These are phyloP conservation scores for Atkinsonella hypoxylon DNA, from an alignment of 2,329 filamentous ascomycete genomes.

Conservation along the genomic window DNA sequence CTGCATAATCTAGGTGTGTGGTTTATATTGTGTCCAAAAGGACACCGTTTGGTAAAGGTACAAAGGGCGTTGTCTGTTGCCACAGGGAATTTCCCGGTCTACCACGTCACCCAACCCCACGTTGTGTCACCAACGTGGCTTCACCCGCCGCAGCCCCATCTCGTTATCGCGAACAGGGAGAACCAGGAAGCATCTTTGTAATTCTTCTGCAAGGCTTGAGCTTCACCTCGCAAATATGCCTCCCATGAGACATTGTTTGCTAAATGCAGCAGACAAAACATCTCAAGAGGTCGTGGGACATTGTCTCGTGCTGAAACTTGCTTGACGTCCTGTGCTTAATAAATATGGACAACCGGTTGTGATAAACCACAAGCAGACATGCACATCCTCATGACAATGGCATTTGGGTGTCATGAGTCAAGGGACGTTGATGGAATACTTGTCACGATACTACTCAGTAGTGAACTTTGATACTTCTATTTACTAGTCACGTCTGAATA, in stretches of 20 bases:
- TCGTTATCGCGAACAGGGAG: background rate
- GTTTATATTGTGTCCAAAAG: no score
- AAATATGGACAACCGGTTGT: background rate
- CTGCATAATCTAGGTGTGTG: no score
- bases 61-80: background rate
- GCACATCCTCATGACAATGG: no score
- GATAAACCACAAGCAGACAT: no score
- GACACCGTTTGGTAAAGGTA: no score
- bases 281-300: background rate
- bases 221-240: background rate
- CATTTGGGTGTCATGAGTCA: no score
- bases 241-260: background rate
- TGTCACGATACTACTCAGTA: no score
- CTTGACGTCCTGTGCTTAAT: background rate
- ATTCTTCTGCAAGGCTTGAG: background rate
- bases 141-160: background rate
- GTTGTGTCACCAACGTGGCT: background rate
- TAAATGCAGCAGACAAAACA: no score
- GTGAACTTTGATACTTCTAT: no score
- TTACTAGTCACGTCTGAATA: no score
- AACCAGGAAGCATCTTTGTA: background rate
- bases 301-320: background rate
- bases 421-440: no score
- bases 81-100: background rate
- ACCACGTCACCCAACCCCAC: background rate